Evolutionary conservation across 768 basidiomycete genomes (phyloP).

Genomic region (Xerocomellus intermedius): DNA sequence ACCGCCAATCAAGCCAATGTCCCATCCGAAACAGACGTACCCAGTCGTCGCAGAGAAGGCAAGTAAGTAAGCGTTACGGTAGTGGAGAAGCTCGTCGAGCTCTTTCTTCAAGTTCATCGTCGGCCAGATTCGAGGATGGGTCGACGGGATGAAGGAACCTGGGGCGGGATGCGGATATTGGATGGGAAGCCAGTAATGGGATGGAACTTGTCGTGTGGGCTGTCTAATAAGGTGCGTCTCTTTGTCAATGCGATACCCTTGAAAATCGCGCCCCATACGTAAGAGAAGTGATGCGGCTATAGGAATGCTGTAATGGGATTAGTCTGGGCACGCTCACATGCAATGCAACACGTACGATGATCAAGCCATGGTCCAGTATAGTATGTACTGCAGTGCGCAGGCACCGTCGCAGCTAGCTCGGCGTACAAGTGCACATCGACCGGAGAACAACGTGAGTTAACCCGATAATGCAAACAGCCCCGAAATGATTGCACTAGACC

Average conservation of each 20-base stretch:
- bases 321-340: too few species aligned
- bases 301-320: neutral
- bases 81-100: slow-evolving; percentile 21
- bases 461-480: neutral
- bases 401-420: neutral
- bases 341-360: neutral
- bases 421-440: neutral
- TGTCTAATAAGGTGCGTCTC: neutral
- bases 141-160: neutral
- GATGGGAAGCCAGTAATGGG: neutral
- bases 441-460: neutral
- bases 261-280: neutral
- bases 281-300: neutral
- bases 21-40: slow-evolving; percentile 38
- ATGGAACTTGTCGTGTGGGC: neutral
- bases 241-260: neutral
- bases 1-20: slow-evolving; percentile 38
- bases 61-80: slow-evolving; percentile 36
- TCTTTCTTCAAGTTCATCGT: slow-evolving; percentile 25
- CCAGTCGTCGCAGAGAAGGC: slow-evolving; percentile 35
- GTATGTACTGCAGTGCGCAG: neutral
- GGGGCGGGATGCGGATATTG: neutral
- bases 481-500: neutral
- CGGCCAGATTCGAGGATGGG: neutral
- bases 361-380: neutral